These are phyloP conservation scores for Candida wancherniae DNA, from an alignment of 805 yeast genomes.

Conservation along the genomic window DNA sequence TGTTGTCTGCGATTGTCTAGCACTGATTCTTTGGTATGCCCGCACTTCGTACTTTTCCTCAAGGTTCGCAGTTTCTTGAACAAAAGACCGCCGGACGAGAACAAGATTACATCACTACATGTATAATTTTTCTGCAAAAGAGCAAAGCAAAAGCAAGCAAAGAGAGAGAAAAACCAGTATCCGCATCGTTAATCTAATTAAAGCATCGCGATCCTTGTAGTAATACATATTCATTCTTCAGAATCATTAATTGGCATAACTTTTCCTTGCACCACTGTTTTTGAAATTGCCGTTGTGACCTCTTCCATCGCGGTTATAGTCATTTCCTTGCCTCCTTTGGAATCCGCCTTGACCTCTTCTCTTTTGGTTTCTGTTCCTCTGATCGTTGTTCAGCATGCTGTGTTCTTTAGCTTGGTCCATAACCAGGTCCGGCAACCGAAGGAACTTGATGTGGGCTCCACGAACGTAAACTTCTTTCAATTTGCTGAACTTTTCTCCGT, in stretches of 20 bases:
- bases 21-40: too few relatives aligned
- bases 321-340: slow-evolving; percentile 22
- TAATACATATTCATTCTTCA: background rate
- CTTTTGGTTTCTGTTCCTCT: slow-evolving; percentile 42
- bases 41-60: too few relatives aligned
- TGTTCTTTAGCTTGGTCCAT: slow-evolving; percentile 74
- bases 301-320: slow-evolving; percentile 28
- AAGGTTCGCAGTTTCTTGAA: too few relatives aligned
- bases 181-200: background rate
- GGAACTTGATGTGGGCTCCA: slow-evolving; percentile 77
- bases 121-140: background rate
- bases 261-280: slow-evolving; percentile 19
- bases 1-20: too few relatives aligned
- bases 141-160: background rate
- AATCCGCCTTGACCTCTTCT: slow-evolving; percentile 35
- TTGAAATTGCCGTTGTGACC: slow-evolving; percentile 11
- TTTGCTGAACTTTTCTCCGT: slow-evolving; percentile 58
- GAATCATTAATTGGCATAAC: too few relatives aligned
- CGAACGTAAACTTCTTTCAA: slow-evolving; percentile 74
- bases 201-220: background rate
- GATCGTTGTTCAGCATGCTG: slow-evolving; percentile 47
- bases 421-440: slow-evolving; percentile 69
- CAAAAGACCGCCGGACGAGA: too few relatives aligned
- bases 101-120: too few relatives aligned
- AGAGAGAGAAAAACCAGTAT: background rate